Evolutionary conservation across 495 filamentous ascomycete genomes (phyloP), one percentile per base, ranked within the genome.

Genomic region (Aspergillus sclerotiicarbonarius): DNA sequence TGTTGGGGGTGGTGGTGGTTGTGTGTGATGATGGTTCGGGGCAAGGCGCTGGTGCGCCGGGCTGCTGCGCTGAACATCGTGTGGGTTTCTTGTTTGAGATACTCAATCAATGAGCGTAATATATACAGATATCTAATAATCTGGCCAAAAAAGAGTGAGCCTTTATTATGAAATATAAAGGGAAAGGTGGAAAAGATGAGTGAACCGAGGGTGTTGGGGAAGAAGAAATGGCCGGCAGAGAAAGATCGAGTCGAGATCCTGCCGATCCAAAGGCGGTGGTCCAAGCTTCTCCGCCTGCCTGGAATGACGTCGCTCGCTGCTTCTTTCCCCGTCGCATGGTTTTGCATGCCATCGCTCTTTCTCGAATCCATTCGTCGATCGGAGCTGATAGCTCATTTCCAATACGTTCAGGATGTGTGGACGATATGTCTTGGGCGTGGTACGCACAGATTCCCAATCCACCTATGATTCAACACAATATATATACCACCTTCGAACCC

Each of bases 381-480:
- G 3, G 9, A 15, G 9, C 8, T 15, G 1, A 2, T 15, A 15
- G 8, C 53, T 45, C 2, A 3, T 9, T 30, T 9, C 8, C 8
- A 19, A 25, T 2, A 25, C 2, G 25, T 19, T 20, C 41, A 74
- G 30, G 10, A 96, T 96, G 91, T 96, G 91, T 68, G 91, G 91
- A 8, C 82, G 91, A 56, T 96, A 95, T 67, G 85, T 86, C n/a
- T 67, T 96, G 48, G 83, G 86, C 19, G 75, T 93, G 76, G 90
- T 93, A 79, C 41, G 85, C 80, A 13, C 29, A 33, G 9, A 33
- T 51, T 33, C 13, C 33, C 51, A 15, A 5, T 8, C 44, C 25
- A 37, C 44, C 29, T 32, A 31, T 52, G 43, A 45, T n/a, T 25
- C 25, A 25, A 5, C 25, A 25, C 37, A 31, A 54, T 29, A 54